Evolutionary conservation across 129 eudicot genomes (phyloP).

Genomic region (Pittosporum tobira): DNA sequence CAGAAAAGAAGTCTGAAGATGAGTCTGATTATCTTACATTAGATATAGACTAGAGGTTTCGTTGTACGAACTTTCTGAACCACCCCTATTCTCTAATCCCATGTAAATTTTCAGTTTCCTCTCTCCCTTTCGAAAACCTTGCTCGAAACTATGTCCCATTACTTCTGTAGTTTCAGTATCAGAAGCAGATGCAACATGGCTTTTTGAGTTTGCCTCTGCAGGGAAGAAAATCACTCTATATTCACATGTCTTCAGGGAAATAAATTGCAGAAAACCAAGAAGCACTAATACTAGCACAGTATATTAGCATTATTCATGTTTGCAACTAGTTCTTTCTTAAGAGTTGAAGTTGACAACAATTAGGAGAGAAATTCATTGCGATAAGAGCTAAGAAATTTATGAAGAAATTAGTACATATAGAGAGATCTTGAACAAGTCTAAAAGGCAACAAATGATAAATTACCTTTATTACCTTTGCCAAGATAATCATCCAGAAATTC

Average conservation of each 20-base stretch:
- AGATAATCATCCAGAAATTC: slow-evolving; percentile 25
- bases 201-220: slow-evolving; percentile 19
- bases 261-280: neutral
- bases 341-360: too few species aligned
- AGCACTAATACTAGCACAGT: neutral
- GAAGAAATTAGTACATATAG: too few species aligned
- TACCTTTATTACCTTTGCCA: slow-evolving; percentile 25
- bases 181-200: slow-evolving; percentile 10
- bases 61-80: slow-evolving; percentile 27
- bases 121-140: slow-evolving; percentile 4
- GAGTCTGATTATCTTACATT: slow-evolving; percentile 38
- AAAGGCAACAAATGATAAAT: neutral
- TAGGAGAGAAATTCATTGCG: too few species aligned
- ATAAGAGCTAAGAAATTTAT: too few species aligned
- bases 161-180: slow-evolving; percentile 12
- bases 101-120: slow-evolving; percentile 15
- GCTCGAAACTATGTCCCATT: slow-evolving; percentile 12
- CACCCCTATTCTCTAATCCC: slow-evolving; percentile 18
- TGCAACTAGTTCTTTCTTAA: too few species aligned
- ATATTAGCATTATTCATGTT: too few species aligned
- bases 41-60: slow-evolving; percentile 54
- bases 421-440: neutral
- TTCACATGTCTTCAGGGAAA: neutral
- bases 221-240: neutral
- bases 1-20: neutral